Evolutionary conservation across 1,284 basidiomycete species (phyloP), one percentile per base, ranked within the genome.

Genomic region (Cutaneotrichosporon daszewskae): DNA sequence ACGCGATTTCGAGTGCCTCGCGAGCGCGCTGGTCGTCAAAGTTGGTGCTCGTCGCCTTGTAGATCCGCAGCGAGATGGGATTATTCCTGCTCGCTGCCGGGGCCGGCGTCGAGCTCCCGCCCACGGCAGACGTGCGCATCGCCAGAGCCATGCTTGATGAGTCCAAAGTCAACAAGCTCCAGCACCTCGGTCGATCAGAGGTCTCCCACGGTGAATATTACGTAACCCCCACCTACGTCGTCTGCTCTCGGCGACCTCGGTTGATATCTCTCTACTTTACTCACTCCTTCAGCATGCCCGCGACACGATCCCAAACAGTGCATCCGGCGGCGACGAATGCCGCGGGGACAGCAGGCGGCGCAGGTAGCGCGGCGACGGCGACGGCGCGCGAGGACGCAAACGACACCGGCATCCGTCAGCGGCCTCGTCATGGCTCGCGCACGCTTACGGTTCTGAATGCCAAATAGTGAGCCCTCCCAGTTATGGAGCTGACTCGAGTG

Each of bases 1-100:
- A 87, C 25, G 94, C 78, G 0, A 87, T 91, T 45, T 81, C 77
- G 24, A 95, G 75, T 0, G 88, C 90, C 51, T 90, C 84, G 28
- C 77, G 75, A 0, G 85, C 88, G 2, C 80, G 78, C 11, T 81
- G 76, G 62, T 92, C 88, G 39, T 90, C 83, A 54, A 87, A 91
- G 32, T 69, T 68, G 44, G 81, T 87, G 20, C 84, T 81, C 19
- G 94, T 76, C 43, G 94, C 82, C 67, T 94, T 94, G 71, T 87
- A 89, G 16, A 94, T 74, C n/a, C 88, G 78, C 6, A 86, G 71
- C 16, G 84, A 81, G 36, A 92, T 77, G 2, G 88, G 87, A 52
- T 75, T 75, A 37, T 69, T 60, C 29, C 65, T 49, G 23, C 57
- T 43, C 8, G 59, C 53, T 18, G 62, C 47, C 4, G 63, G 55